Evolutionary conservation across 2,329 filamentous ascomycete species (phyloP), one percentile per base, ranked within the genome.

Genomic region (Ploettnerulaceae sp.): DNA sequence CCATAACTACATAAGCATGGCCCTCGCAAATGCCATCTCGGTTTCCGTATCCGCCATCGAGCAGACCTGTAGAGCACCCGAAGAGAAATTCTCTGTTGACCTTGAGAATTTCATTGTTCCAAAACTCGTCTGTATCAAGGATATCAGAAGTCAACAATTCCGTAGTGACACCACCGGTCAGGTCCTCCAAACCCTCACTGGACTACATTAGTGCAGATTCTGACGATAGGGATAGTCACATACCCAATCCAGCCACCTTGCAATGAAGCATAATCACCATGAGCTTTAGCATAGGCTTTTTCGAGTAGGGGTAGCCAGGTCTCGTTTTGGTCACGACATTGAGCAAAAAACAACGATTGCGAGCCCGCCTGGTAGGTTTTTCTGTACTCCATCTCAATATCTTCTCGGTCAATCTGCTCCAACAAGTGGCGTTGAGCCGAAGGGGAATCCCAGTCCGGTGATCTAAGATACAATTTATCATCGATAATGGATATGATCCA

Each of bases 401-500:
- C 33, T n/a, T 45, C 42, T 4, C 26, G 38, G 28, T 41, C 38
- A 11, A 41, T 28, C 14, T 28, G 28, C 14, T 41, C 38, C 38
- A 25, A 41, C 8, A 41, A 25, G 5, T 18, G 17, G 6, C 38
- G 25, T 24, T 28, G 9, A n/a, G 11, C 25, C 22, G 20, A 31
- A 25, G 28, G 31, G 26, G 26, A 25, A 88, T 93, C 86, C 68
- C 89, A 94, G 59, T 86, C 83, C 3, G 86, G 84, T 2, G 85
- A 86, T 43, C 82, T 84, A 12, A 94, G 75, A 63, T 87, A 94
- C 1, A 95, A 73, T 67, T 93, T 93, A 65, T 95, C 89, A 60
- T 95, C 89, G 48, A 95, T 81, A 49, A 95, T 89, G 50, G 86
- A 89, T 56, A 89, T 87, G 42, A 90, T 84, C 89, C 89, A 95